These are phyloP conservation scores for Parachaetomium inaequale DNA, from an alignment of 495 filamentous ascomycete genomes.

Conservation along the genomic window DNA sequence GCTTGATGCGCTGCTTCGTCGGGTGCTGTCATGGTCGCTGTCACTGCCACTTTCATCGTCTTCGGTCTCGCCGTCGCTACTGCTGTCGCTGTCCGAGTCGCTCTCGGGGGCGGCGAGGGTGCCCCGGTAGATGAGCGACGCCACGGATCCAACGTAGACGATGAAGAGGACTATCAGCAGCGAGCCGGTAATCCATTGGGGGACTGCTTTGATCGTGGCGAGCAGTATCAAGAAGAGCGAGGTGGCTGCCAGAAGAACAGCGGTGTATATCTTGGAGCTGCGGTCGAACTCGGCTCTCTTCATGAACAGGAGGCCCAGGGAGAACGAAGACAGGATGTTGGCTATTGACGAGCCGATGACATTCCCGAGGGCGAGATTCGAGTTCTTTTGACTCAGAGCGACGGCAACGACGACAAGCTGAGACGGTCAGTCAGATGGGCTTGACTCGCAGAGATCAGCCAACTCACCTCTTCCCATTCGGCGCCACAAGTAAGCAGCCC, in stretches of 20 bases:
- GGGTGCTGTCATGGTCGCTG: background rate
- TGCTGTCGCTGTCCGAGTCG: conserved; percentile 17
- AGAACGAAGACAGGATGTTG: conserved; percentile 57
- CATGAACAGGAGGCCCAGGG: conserved; percentile 48
- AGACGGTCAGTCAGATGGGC: background rate
- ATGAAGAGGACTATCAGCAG: conserved; percentile 44
- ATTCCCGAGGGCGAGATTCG: conserved; percentile 54
- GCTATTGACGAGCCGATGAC: conserved; percentile 54
- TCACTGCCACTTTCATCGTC: background rate
- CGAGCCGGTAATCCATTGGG: conserved; percentile 34
- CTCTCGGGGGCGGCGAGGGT: conserved; percentile 35
- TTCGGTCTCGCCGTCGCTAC: conserved; percentile 27
- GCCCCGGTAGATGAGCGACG: conserved; percentile 46
- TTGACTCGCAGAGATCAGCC: background rate
- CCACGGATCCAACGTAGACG: conserved; percentile 48
- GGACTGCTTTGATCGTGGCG: conserved; percentile 26
- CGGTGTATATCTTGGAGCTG: conserved; percentile 47
- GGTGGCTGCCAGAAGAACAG: background rate
- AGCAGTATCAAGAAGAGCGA: conserved; percentile 36
- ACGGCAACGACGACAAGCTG: conserved; percentile 54
- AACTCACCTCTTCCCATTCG: conserved; percentile 54
- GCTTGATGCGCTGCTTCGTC: background rate
- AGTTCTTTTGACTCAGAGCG: conserved; percentile 43
- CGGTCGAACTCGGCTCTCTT: conserved; percentile 38
- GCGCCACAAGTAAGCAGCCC: conserved; percentile 53